Base-by-base conservation (phyloP, 2,329 filamentous ascomycete genomes). In the Stromatinia cepivora region DNA sequence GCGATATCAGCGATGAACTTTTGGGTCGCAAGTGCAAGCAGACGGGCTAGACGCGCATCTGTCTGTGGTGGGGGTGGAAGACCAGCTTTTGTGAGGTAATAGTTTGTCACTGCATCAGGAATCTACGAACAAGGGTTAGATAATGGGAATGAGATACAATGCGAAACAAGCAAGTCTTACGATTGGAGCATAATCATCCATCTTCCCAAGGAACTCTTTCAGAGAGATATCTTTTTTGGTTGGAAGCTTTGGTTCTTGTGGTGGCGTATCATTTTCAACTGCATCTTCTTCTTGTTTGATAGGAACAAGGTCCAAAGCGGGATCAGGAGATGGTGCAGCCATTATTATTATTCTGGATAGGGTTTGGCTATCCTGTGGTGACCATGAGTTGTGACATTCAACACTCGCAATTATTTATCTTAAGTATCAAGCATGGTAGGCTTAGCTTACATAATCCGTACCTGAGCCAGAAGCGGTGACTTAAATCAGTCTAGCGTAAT, bases 1-100 rank as follows among this genome's bases (percentile, higher is more conserved):
- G 95, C 95, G 73, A 99, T 93, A 80, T 99, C 95, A 70, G 95
- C 94, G 76, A 99, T 92, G 84, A 99, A 99, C 79, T 99, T 99
- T 79, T 99, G 95, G 0, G 95, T 97, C n/a, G 95, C 95, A 11
- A 99, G 91, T 3, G 95, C 94, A 56, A 99, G 90, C 4, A 99
- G 90, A 61, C 94, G 93, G 31, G 94, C 93, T 39, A 99, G 91
- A 70, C 94, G 92, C 28, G 90, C 90, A 76, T 97, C 93, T 66
- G 93, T 97, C 76, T 95, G 91, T 0, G 93, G 94, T 53, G 94
- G 93, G 1, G 94, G 94, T 46, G 95, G 94, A 5, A 99, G 92
- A 66, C 95, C 95, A 73, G 94, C 93, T 75, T 96, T 91, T 50
- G 94, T 97, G 83, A 99, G 92, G 82, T 99, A 99, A 85, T 98